Conservation (phyloP, 2,329 filamentous ascomycete genomes). For the Fusarium citri region DNA sequence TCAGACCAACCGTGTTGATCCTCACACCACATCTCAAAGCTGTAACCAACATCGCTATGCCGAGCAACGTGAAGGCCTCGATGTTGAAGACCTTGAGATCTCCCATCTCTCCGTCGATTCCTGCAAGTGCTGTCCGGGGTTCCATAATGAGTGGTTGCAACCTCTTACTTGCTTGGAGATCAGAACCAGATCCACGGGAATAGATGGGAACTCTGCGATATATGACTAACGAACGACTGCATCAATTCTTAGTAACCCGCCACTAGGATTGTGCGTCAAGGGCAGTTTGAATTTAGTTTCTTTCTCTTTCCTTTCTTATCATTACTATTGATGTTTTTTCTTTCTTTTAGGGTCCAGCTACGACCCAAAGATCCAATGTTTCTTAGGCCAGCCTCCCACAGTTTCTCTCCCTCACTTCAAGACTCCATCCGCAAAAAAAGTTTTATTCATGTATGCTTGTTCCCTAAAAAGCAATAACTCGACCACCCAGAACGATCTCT, state of each 20-base stretch:
- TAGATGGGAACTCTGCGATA: conserved; percentile 18
- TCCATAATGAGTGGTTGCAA: conserved; percentile 25
- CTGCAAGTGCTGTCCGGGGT: conserved; percentile 26
- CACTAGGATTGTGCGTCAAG: conserved; percentile 5
- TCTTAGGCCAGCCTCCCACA: conserved; percentile 3
- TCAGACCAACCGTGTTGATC: conserved; percentile 59
- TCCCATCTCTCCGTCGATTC: conserved; percentile 39
- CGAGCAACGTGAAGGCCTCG: conserved; percentile 59
- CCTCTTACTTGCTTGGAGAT: neutral
- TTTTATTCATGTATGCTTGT: neutral
- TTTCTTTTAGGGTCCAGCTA: neutral
- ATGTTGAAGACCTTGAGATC: conserved; percentile 45
- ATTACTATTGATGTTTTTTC: neutral
- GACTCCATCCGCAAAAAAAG: neutral
- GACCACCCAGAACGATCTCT: conserved; percentile 2
- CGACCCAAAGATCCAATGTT: conserved; percentile 3
- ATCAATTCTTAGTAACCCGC: neutral
- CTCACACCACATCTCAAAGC: conserved; percentile 63
- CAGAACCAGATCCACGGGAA: neutral
- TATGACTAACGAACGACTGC: conserved; percentile 10
- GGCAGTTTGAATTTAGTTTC: neutral
- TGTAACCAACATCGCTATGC: conserved; percentile 62
- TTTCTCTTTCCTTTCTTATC: neutral
- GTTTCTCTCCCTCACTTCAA: conserved; percentile 7
- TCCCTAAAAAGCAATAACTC: conserved; percentile 11